Conservation (phyloP, 495 filamentous ascomycete species). For the Parmelia sp. region DNA sequence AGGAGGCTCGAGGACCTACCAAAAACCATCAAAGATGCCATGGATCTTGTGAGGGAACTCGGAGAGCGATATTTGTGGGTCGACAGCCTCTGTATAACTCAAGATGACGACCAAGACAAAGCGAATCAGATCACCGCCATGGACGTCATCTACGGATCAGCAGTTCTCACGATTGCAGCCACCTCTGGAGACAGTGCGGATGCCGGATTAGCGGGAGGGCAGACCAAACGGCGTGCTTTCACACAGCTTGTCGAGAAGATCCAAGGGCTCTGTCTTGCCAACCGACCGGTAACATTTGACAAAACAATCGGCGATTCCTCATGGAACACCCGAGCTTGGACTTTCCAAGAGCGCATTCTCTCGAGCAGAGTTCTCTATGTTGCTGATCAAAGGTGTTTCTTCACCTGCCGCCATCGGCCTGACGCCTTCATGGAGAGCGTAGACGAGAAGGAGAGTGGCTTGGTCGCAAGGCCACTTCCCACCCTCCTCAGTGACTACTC, state of each 20-base stretch:
- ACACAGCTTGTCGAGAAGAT: constrained; percentile 11
- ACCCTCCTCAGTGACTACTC: neutral
- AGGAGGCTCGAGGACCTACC: constrained; percentile 11
- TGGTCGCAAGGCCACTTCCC: neutral
- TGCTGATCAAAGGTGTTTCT: constrained; percentile 33
- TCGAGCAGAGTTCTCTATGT: constrained; percentile 31
- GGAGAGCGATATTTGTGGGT: constrained; percentile 29
- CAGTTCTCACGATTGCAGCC: constrained; percentile 25
- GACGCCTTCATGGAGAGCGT: constrained; percentile 16
- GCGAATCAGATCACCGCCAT: constrained; percentile 22
- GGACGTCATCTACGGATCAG: constrained; percentile 22
- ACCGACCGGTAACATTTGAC: constrained; percentile 8
- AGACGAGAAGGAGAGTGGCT: constrained; percentile 14
- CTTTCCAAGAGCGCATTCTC: constrained; percentile 25
- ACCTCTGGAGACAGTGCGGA: constrained; percentile 15
- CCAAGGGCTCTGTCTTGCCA: constrained; percentile 17
- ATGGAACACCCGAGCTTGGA: constrained; percentile 27
- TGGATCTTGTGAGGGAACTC: constrained; percentile 15
- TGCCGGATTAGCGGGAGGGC: constrained; percentile 19
- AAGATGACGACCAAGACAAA: constrained; percentile 24
- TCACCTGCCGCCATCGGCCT: constrained; percentile 31
- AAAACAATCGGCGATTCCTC: constrained; percentile 11
- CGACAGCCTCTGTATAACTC: constrained; percentile 29
- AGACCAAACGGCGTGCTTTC: constrained; percentile 10
- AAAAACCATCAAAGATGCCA: constrained; percentile 27